A percentile compares a stretch with the other conserved stretches of the same genome.
phyloP scores from a whole-genome alignment of 1,284 basidiomycete genomes.

The Ustilago xerochloae region DNA sequence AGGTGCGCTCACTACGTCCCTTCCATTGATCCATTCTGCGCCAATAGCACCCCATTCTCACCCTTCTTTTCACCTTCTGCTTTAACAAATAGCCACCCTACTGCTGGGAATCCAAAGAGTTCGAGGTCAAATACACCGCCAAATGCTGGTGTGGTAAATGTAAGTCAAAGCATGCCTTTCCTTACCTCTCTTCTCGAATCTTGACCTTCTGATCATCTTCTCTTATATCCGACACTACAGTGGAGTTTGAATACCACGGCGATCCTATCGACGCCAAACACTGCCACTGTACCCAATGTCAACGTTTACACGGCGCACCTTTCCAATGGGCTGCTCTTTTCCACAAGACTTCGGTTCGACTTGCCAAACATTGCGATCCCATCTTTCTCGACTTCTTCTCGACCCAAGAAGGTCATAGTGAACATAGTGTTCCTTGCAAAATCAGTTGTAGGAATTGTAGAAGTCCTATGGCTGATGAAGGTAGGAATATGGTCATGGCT shows the following conservation, averaged over 20 bases:
- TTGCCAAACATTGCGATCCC: slow-evolving; percentile 43
- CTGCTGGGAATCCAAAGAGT: slow-evolving; percentile 40
- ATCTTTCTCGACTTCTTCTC: slow-evolving; percentile 47
- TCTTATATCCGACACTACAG: neutral
- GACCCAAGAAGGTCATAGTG: slow-evolving; percentile 43
- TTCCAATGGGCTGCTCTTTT: slow-evolving; percentile 55
- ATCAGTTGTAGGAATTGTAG: slow-evolving; percentile 50
- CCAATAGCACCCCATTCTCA: neutral
- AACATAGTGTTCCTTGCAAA: slow-evolving; percentile 48
- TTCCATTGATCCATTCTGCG: neutral
- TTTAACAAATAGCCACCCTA: slow-evolving; percentile 30
- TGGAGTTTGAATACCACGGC: slow-evolving; percentile 52
- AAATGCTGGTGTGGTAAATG: slow-evolving; percentile 47
- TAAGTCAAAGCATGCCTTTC: slow-evolving; percentile 12
- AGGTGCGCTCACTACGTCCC: slow-evolving; percentile 23
- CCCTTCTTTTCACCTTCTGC: neutral
- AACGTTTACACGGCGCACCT: slow-evolving; percentile 57
- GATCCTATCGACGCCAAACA: slow-evolving; percentile 53
- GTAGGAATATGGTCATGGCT: slow-evolving; percentile 52
- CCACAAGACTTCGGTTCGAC: slow-evolving; percentile 50
- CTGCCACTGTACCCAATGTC: slow-evolving; percentile 62
- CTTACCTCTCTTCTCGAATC: neutral
- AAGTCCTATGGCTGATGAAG: slow-evolving; percentile 49
- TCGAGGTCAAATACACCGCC: slow-evolving; percentile 38
- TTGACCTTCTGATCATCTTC: neutral